Base-by-base conservation (phyloP, 495 filamentous ascomycete species). In the Podospora pseudoanserina region DNA sequence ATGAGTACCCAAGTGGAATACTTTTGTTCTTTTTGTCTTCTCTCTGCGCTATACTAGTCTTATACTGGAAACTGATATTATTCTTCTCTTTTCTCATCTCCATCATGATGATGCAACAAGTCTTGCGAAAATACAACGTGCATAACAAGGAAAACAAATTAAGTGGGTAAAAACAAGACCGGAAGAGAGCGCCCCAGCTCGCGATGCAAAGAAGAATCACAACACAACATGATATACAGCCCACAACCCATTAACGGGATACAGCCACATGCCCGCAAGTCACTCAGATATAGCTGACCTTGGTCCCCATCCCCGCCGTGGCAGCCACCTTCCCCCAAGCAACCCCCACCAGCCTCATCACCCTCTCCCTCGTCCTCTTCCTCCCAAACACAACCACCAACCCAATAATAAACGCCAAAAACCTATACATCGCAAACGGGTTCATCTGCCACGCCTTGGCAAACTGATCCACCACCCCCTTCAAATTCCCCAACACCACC, bases 221-320 rank as follows among this genome's bases (percentile, higher is more conserved):
- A 58, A 27, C 4, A 18, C 54, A 56, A 56, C 16, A 18, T 18
- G 54, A 18, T 56, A 18, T 20, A 18, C 54, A 18, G 16, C 16
- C 54, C 16, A 23, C 20, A 56, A 18, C 16, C 54, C 19, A 58
- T 20, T 5, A 20, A 58, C 20, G 56, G 18, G 3, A 49, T 49
- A 16, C 28, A 19, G 16, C 19, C 19, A 60, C n/a, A 27, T 27
- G 20, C 56, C 56, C 27, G 27, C 55, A 60, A 32, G 3, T 20
- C n/a, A 58, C 23, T 61, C 65, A 72, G 27, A 99, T 95, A 82
- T 99, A 99, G 79, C 90, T 96, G 73, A 99, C 93, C 81, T 97
- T 98, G 63, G 97, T 91, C 0, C 96, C 95, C 94, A 98, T 97
- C 0, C 94, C 94, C 18, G 94, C 89, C 0, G 95, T 99, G 49